Evolutionary conservation across 441 rosid genomes (phyloP), one percentile per base, ranked within the genome.

Genomic region (Corymbia citriodora): DNA sequence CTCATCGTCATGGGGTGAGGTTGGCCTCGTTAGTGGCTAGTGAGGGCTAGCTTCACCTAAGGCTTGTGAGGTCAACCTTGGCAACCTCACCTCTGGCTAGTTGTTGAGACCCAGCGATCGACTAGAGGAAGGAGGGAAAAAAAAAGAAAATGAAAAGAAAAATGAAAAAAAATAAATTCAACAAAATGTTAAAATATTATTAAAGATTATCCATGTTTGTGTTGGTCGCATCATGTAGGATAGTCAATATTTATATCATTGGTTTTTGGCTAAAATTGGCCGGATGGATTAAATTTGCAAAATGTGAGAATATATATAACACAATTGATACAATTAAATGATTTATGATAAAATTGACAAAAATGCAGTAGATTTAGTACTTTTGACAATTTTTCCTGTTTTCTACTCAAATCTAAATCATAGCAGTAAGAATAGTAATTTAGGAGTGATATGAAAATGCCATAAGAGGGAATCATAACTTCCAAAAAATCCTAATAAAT

Each of bases 211-310:
- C 1, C 0, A 25, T 0, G 3, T 59, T 25, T 10, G n/a, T 0
- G 0, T 0, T 4, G 0, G 2, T 1, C 13, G 11, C 7, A 7
- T 3, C 11, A 59, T 4, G n/a, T 59, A 59, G n/a, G 25, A 59
- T 0, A 2, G 0, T 13, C 0, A 0, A 25, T 6, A 23, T 59
- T 2, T 6, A 25, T 0, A 0, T 59, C 0, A 23, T 2, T 0
- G 3, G 23, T 25, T 59, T 59, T 0, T 0, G 0, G 7, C 14
- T 3, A 59, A 25, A 59, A 59, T 59, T 59, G 25, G n/a, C 7
- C 0, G 2, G 11, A 59, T 59, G 1, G 25, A 59, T 1, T 59
- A 1, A 59, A 59, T 23, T 59, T 13, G 11, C 7, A 59, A 59
- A 59, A 59, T 59, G 11, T 59, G n/a, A 59, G 25, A 25, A 10